Conservation (phyloP, 768 basidiomycete species). For the Lactarius pseudohatsudake region DNA sequence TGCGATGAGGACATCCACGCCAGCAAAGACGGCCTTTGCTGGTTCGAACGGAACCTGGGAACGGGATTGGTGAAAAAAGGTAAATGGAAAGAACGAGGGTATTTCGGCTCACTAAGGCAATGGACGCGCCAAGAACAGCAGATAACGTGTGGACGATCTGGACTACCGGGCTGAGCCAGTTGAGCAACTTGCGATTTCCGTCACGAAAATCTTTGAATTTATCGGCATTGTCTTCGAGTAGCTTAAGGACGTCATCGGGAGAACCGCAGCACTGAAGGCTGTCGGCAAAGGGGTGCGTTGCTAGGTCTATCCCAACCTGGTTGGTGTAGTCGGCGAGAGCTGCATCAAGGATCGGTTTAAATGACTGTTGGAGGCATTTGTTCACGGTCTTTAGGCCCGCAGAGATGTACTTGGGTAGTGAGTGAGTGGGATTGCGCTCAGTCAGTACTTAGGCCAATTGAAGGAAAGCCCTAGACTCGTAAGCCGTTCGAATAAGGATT, state of each 20-base stretch:
- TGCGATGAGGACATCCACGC: not conserved
- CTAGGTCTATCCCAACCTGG: too few relatives aligned
- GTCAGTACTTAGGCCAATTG: too few relatives aligned
- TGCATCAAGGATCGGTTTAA: not conserved
- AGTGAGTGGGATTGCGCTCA: too few relatives aligned
- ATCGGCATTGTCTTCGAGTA: not conserved
- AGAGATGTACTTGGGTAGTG: too few relatives aligned
- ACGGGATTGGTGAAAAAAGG: too few relatives aligned
- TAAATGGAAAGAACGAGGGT: not conserved
- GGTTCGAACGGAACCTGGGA: slow-evolving; percentile 2
- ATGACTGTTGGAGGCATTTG: too few relatives aligned
- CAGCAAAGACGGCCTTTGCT: slow-evolving; percentile 3
- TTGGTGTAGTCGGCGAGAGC: not conserved
- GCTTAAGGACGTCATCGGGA: not conserved
- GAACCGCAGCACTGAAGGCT: not conserved
- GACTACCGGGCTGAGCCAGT: not conserved
- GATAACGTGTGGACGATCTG: not conserved
- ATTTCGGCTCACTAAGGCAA: slow-evolving; percentile 1
- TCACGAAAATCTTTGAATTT: not conserved
- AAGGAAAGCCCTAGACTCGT: too few relatives aligned
- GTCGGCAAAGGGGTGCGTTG: too few relatives aligned
- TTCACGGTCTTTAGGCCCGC: too few relatives aligned
- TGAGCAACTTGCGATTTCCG: not conserved
- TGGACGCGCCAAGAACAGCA: not conserved
- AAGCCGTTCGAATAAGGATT: too few relatives aligned